phyloP scores from a whole-genome alignment of 352 stramenopile genomes.

The Thalassiosira mediterranea region DNA sequence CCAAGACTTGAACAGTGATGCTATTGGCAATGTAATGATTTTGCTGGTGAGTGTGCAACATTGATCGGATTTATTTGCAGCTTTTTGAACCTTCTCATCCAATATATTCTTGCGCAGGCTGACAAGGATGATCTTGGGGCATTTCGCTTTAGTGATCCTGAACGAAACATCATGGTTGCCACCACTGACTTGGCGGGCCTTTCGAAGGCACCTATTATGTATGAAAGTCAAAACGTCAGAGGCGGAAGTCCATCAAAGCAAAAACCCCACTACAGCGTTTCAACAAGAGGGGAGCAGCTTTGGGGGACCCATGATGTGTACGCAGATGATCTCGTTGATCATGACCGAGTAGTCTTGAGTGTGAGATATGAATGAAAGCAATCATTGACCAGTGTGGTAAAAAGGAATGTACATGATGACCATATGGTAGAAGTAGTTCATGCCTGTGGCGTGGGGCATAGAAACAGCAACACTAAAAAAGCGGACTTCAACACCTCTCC shows the following conservation, averaged over 20 bases:
- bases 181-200: slow-evolving; percentile 50
- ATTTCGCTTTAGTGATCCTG: slow-evolving; percentile 58
- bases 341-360: slow-evolving; percentile 22
- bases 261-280: slow-evolving; percentile 57
- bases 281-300: slow-evolving; percentile 33
- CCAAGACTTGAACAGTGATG: slow-evolving; percentile 20
- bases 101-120: slow-evolving; percentile 10
- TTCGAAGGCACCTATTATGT: slow-evolving; percentile 33
- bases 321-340: slow-evolving; percentile 34
- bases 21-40: slow-evolving; percentile 54
- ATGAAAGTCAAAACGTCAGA: slow-evolving; percentile 16
- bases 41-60: slow-evolving; percentile 36
- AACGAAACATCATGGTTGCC: slow-evolving; percentile 54
- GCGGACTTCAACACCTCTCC: too few species aligned
- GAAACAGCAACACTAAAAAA: too few species aligned
- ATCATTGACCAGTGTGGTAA: too few species aligned
- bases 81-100: slow-evolving; percentile 18
- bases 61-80: too few species aligned
- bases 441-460: too few species aligned
- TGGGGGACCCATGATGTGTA: slow-evolving; percentile 64
- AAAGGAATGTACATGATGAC: slow-evolving; percentile 5
- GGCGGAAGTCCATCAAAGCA: slow-evolving; percentile 6
- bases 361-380: slow-evolving; percentile 12
- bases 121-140: slow-evolving; percentile 57
- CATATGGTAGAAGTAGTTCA: too few species aligned